Percentiles rank a stretch among this genome's conserved stretches.
phyloP scores from a whole-genome alignment of 495 filamentous ascomycete species.

The Xylaria nigripes region DNA sequence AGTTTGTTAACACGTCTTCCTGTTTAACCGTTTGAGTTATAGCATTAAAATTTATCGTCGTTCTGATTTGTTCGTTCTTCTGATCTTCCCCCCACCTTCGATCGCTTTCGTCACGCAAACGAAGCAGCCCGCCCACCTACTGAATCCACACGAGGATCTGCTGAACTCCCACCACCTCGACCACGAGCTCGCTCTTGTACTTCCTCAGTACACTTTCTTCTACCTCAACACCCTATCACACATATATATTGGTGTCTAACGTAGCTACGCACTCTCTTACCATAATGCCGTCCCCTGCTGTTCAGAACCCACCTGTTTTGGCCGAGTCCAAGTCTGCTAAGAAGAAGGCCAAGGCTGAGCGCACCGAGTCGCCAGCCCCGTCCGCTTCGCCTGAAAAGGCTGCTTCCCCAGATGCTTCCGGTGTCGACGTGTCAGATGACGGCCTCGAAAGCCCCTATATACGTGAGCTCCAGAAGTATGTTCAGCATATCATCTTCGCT shows the following conservation, averaged over 20 bases:
- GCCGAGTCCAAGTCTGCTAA: slow-evolving; percentile 54
- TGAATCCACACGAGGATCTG: background rate
- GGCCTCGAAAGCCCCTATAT: slow-evolving; percentile 63
- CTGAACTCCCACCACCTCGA: background rate
- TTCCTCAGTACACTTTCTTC: too few relatives aligned
- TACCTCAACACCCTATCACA: background rate
- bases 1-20: slow-evolving; percentile 1
- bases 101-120: slow-evolving; percentile 9
- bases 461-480: slow-evolving; percentile 80
- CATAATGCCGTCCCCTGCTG: slow-evolving; percentile 42
- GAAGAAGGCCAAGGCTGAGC: slow-evolving; percentile 60
- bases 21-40: background rate
- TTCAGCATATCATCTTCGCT: slow-evolving; percentile 6
- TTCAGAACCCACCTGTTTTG: slow-evolving; percentile 43
- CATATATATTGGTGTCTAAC: background rate
- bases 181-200: too few relatives aligned
- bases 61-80: background rate
- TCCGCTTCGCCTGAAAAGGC: slow-evolving; percentile 33
- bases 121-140: background rate
- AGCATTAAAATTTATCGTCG: background rate
- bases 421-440: slow-evolving; percentile 43
- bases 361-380: slow-evolving; percentile 41
- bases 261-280: slow-evolving; percentile 7
- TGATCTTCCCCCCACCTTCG: slow-evolving; percentile 8
- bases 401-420: slow-evolving; percentile 21